Evolutionary conservation across 2,329 filamentous ascomycete genomes (phyloP).

Genomic region (Colletotrichum zoysiae): DNA sequence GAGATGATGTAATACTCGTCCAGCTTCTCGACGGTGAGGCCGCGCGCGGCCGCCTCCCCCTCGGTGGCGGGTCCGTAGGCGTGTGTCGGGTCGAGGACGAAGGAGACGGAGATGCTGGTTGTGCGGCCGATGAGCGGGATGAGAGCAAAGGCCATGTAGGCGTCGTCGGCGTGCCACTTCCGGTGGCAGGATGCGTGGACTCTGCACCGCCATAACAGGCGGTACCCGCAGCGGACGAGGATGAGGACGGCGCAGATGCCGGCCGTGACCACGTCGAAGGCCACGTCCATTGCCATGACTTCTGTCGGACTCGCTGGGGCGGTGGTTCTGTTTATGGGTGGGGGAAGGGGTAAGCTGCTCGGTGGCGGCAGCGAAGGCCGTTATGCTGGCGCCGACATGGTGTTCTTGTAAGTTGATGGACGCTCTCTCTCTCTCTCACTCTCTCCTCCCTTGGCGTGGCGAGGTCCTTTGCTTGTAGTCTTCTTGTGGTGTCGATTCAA

Average conservation of each 20-base stretch:
- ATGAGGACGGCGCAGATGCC: conserved; percentile 48
- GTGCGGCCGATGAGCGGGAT: conserved; percentile 48
- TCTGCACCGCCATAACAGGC: conserved; percentile 46
- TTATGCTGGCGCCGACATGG: conserved; percentile 30
- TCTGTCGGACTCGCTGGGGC: conserved; percentile 31
- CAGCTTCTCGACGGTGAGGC: conserved; percentile 40
- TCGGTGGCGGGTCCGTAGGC: conserved; percentile 33
- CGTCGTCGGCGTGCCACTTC: conserved; percentile 49
- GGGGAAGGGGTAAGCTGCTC: conserved; percentile 7
- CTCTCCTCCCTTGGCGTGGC: background rate
- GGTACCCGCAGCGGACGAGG: conserved; percentile 47
- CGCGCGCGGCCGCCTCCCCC: conserved; percentile 42
- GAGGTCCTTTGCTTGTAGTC: background rate
- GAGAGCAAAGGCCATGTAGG: conserved; percentile 50
- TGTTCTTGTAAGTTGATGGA: conserved; percentile 6
- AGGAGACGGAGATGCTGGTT: conserved; percentile 45
- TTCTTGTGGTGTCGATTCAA: no score
- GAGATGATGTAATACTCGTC: conserved; percentile 45
- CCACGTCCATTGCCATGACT: conserved; percentile 45
- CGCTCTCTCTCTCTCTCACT: background rate
- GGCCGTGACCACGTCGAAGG: conserved; percentile 47
- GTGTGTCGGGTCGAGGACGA: conserved; percentile 47
- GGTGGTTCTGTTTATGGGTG: background rate
- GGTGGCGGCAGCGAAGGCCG: conserved; percentile 28
- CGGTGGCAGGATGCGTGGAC: conserved; percentile 48